Percentiles rank a stretch among this genome's conserved stretches.
Conservation (phyloP, 768 basidiomycete genomes). For the Rhizopogon rudus region DNA sequence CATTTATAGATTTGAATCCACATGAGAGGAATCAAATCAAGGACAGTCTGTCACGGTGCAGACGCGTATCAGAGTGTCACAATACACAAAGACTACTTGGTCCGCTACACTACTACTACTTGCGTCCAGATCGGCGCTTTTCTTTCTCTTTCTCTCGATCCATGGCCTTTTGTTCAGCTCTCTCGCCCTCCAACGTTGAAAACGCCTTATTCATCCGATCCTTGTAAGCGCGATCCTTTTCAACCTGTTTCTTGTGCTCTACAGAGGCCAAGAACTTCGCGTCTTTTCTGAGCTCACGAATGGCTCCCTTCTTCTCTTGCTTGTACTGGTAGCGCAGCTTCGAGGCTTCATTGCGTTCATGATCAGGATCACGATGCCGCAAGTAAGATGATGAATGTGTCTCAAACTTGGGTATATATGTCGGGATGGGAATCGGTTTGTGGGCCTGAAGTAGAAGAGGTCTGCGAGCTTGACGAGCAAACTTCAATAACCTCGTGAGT, state of each 20-base stretch:
- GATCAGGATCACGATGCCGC: slow-evolving; percentile 85
- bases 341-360: slow-evolving; percentile 78
- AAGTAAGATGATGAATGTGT: slow-evolving; percentile 65
- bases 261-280: slow-evolving; percentile 88
- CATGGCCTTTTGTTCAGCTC: slow-evolving; percentile 93
- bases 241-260: slow-evolving; percentile 76
- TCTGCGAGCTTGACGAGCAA: slow-evolving; percentile 63
- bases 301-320: slow-evolving; percentile 95
- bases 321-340: slow-evolving; percentile 89
- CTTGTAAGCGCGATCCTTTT: slow-evolving; percentile 80
- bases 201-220: slow-evolving; percentile 81
- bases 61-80: neutral
- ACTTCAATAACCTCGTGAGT: slow-evolving; percentile 62
- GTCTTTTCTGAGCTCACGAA: slow-evolving; percentile 94
- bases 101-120: slow-evolving; percentile 29
- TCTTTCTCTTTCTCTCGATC: slow-evolving; percentile 77
- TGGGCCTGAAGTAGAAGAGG: slow-evolving; percentile 87
- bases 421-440: slow-evolving; percentile 93
- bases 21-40: too few species aligned
- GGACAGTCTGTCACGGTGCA: neutral
- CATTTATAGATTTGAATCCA: too few species aligned
- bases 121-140: slow-evolving; percentile 73
- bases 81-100: neutral
- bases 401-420: slow-evolving; percentile 94
- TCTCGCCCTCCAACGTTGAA: slow-evolving; percentile 74